Percentiles rank a stretch among this genome's conserved stretches.
phyloP scores from a whole-genome alignment of 257 asterid species.

The Thymus quinquecostatus region DNA sequence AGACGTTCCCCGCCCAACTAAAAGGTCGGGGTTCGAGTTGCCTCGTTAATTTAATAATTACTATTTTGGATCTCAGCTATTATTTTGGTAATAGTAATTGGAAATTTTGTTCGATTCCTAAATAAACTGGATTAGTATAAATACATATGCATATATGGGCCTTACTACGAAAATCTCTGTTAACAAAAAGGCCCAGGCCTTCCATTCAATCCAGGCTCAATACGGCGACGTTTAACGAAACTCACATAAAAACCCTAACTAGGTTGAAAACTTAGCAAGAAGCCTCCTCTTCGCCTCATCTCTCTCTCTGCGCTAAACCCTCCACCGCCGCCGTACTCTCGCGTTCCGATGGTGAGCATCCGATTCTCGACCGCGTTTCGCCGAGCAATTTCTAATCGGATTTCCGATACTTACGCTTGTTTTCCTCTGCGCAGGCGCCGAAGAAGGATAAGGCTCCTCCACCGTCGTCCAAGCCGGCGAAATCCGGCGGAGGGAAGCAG shows the following conservation, averaged over 20 bases:
- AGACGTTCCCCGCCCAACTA: no score
- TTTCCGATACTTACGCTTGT: not conserved
- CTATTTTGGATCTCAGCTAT: no score
- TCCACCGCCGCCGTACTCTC: slow-evolving; percentile 8
- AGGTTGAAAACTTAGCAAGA: not conserved
- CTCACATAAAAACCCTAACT: slow-evolving; percentile 36
- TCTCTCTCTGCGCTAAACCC: not conserved
- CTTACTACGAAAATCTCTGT: not conserved
- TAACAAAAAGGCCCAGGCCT: slow-evolving; percentile 5
- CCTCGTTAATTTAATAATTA: no score
- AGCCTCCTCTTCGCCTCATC: slow-evolving; percentile 11
- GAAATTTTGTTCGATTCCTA: not conserved
- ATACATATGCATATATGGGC: not conserved
- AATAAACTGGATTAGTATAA: not conserved
- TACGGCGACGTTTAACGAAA: slow-evolving; percentile 28
- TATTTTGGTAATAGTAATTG: no score
- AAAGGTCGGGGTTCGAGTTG: no score
- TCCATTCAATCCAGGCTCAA: not conserved
- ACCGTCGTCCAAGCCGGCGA: slow-evolving; percentile 91
- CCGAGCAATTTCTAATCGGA: not conserved
- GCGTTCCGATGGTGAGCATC: slow-evolving; percentile 39
- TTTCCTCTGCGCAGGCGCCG: slow-evolving; percentile 69
- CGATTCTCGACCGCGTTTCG: not conserved
- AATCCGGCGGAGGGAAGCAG: slow-evolving; percentile 93
- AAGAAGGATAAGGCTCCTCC: slow-evolving; percentile 92